Conservation (phyloP, 106 monocot species). For the Dendrobium catenatum region DNA sequence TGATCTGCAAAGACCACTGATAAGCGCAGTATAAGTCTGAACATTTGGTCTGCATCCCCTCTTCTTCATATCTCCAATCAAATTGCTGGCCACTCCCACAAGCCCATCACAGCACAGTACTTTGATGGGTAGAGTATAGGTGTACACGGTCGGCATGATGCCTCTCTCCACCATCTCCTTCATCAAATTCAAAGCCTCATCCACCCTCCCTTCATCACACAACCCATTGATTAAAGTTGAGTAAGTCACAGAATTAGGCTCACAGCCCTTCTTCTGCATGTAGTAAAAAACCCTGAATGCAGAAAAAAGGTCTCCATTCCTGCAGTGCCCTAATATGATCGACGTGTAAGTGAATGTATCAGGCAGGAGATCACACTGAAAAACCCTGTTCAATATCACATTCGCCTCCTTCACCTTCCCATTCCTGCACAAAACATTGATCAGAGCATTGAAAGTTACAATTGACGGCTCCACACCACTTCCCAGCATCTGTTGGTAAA, state of each 20-base stretch:
- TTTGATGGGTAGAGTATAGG: conserved; percentile 52
- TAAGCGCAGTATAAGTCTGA: conserved; percentile 61
- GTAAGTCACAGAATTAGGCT: conserved; percentile 63
- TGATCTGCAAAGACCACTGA: conserved; percentile 52
- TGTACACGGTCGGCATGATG: conserved; percentile 45
- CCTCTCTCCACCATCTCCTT: conserved; percentile 52
- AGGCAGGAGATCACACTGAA: conserved; percentile 29
- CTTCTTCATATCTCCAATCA: conserved; percentile 54
- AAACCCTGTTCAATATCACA: conserved; percentile 33
- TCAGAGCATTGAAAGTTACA: conserved; percentile 42
- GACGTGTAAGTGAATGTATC: conserved; percentile 80
- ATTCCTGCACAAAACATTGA: conserved; percentile 65
- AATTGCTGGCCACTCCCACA: conserved; percentile 31
- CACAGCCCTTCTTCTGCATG: conserved; percentile 51
- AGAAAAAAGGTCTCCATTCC: conserved; percentile 38
- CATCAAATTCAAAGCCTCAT: conserved; percentile 63
- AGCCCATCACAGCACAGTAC: conserved; percentile 33
- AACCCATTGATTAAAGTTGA: conserved; percentile 62
- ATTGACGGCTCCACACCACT: conserved; percentile 27
- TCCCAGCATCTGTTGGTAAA: conserved; percentile 35
- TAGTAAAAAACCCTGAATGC: conserved; percentile 48
- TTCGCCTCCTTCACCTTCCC: conserved; percentile 45
- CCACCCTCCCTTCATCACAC: conserved; percentile 35
- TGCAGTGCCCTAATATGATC: conserved; percentile 63
- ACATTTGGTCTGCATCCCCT: conserved; percentile 51